A percentile compares a stretch with the other conserved stretches of the same genome.
phyloP scores from a whole-genome alignment of 257 asterid species.

The Forsythia viridissima region DNA sequence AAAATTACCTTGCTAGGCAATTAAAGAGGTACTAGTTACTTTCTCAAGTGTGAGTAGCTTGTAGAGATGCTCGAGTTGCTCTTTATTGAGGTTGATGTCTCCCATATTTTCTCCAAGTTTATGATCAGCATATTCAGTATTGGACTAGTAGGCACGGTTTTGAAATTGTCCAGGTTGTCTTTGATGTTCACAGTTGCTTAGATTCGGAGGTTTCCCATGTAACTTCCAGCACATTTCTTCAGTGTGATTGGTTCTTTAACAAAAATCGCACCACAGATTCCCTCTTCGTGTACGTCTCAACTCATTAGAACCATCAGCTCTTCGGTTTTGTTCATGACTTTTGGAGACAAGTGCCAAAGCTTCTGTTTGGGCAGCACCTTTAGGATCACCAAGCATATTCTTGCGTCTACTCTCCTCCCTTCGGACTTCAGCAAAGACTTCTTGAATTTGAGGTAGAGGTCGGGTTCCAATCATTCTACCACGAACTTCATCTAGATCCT shows the following conservation, averaged over 20 bases:
- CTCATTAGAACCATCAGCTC: neutral
- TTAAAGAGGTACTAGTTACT: neutral
- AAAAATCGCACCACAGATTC: too few species aligned
- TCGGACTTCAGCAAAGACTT: neutral
- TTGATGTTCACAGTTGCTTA: neutral
- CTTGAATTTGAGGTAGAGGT: neutral
- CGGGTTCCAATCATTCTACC: neutral
- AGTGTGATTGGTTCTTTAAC: too few species aligned
- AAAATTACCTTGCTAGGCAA: neutral
- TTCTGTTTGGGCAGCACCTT: neutral
- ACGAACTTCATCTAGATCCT: neutral
- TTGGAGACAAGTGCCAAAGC: neutral
- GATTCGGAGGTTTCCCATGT: neutral
- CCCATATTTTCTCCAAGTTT: neutral
- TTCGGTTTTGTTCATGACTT: neutral
- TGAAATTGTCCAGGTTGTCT: neutral
- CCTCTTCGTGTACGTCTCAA: too few species aligned
- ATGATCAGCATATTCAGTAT: neutral
- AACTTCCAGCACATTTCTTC: too few species aligned
- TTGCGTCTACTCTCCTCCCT: neutral
- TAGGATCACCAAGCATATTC: neutral
- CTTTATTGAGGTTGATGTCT: neutral
- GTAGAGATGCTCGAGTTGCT: neutral
- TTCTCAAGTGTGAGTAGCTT: neutral
- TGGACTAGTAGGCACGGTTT: neutral